phyloP scores from a whole-genome alignment of 2,329 filamentous ascomycete species.

The Aaosphaeria arxii region DNA sequence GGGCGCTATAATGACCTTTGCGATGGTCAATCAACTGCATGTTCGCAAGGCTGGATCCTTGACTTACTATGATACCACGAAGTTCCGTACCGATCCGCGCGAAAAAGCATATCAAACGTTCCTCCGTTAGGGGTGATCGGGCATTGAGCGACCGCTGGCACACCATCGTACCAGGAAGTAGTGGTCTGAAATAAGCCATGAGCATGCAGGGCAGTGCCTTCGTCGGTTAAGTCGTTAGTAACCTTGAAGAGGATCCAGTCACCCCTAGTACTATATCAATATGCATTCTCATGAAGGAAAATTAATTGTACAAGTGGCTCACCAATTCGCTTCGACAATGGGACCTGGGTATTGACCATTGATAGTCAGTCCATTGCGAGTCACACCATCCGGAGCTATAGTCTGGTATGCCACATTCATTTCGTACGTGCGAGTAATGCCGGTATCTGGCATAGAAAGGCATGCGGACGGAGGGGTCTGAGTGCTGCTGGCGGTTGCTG shows the following conservation, averaged over 20 bases:
- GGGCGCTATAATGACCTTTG: conserved; percentile 22
- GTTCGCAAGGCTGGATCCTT: not conserved
- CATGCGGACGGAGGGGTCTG: conserved; percentile 12
- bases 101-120: conserved; percentile 8
- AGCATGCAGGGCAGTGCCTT: conserved; percentile 35
- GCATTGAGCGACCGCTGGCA: conserved; percentile 33
- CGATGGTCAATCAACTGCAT: not conserved
- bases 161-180: conserved; percentile 37
- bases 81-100: conserved; percentile 25
- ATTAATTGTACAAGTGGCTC: not conserved
- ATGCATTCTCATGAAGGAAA: not conserved
- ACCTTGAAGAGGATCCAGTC: conserved; percentile 25
- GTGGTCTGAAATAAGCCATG: conserved; percentile 31
- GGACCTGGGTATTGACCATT: conserved; percentile 34
- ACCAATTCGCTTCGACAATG: conserved; percentile 30
- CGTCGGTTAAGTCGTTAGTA: conserved; percentile 28
- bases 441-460: conserved; percentile 29
- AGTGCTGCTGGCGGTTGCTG: not conserved
- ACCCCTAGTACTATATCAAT: conserved; percentile 16
- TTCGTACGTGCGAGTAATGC: conserved; percentile 29
- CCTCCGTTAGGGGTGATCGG: conserved; percentile 30
- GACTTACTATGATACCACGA: conserved; percentile 12
- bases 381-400: conserved; percentile 27
- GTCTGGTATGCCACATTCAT: conserved; percentile 24
- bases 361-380: conserved; percentile 21